Evolutionary conservation across 768 basidiomycete genomes (phyloP).

Genomic region (Saitozyma sp.): DNA sequence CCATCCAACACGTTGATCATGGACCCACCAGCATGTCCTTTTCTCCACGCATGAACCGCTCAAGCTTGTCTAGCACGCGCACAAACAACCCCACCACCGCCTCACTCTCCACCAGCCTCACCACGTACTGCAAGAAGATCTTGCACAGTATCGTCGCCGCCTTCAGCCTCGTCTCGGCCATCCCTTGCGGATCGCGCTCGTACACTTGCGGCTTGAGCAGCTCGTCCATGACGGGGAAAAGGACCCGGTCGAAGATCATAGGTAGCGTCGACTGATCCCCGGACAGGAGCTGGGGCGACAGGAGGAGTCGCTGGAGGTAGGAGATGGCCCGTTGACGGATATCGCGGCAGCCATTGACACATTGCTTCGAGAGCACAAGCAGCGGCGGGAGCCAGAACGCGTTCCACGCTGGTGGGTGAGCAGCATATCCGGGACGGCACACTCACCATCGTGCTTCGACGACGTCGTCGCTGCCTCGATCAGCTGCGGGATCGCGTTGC

Average conservation of each 20-base stretch:
- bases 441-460: constrained; percentile 50
- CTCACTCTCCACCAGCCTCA: constrained; percentile 63
- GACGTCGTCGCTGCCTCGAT: constrained; percentile 55
- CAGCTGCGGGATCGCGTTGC: constrained; percentile 65
- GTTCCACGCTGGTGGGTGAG: constrained; percentile 64
- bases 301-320: constrained; percentile 78
- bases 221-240: constrained; percentile 91
- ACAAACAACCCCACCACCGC: constrained; percentile 77
- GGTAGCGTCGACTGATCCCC: constrained; percentile 64
- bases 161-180: constrained; percentile 85
- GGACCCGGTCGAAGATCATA: constrained; percentile 80
- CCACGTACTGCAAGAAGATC: constrained; percentile 88
- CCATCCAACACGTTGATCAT: not conserved
- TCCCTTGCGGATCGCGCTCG: constrained; percentile 75
- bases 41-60: constrained; percentile 83
- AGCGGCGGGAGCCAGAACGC: constrained; percentile 73
- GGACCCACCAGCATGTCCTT: constrained; percentile 77
- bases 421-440: not conserved
- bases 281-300: constrained; percentile 69
- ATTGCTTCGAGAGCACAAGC: constrained; percentile 72
- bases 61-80: constrained; percentile 81
- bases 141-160: constrained; percentile 91
- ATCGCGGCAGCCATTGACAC: constrained; percentile 77
- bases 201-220: constrained; percentile 80
- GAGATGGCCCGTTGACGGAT: constrained; percentile 77